Evolutionary conservation across 2,329 filamentous ascomycete genomes (phyloP).

Genomic region (Penicillium sp.): DNA sequence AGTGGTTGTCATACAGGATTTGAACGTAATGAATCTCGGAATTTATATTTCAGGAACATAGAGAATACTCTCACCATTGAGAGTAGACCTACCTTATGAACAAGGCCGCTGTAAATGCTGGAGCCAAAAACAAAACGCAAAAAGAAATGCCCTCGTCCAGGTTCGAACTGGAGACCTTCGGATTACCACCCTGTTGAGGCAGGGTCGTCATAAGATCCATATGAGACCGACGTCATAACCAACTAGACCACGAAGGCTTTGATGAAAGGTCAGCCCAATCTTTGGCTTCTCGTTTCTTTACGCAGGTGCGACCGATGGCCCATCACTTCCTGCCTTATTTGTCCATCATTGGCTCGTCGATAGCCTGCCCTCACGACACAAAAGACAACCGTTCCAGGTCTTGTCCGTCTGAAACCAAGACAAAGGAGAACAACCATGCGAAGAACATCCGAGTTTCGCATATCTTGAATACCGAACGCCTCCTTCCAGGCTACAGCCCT

Average conservation of each 20-base stretch:
- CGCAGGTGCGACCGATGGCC: not conserved
- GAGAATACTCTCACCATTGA: too few species aligned
- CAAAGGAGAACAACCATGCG: not conserved
- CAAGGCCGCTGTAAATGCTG: too few species aligned
- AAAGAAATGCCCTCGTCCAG: slow-evolving; percentile 25
- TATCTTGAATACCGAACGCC: not conserved
- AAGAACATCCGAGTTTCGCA: not conserved
- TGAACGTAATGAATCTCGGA: too few species aligned
- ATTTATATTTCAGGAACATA: too few species aligned
- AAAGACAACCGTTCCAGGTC: not conserved
- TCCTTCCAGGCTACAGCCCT: not conserved
- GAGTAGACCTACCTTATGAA: too few species aligned
- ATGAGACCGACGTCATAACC: slow-evolving; percentile 31
- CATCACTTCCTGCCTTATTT: not conserved
- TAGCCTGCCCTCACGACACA: not conserved
- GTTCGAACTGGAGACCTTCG: slow-evolving; percentile 31
- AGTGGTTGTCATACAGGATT: too few species aligned
- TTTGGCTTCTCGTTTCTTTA: not conserved
- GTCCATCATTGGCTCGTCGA: not conserved
- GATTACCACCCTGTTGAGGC: slow-evolving; percentile 26
- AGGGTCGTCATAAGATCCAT: slow-evolving; percentile 23
- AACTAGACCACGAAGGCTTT: slow-evolving; percentile 28
- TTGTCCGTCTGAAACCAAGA: not conserved
- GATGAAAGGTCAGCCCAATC: not conserved
- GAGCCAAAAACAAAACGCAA: not conserved